These are phyloP conservation scores for Talaromyces sp. DNA, from an alignment of 2,329 filamentous ascomycete species.

Conservation along the genomic window DNA sequence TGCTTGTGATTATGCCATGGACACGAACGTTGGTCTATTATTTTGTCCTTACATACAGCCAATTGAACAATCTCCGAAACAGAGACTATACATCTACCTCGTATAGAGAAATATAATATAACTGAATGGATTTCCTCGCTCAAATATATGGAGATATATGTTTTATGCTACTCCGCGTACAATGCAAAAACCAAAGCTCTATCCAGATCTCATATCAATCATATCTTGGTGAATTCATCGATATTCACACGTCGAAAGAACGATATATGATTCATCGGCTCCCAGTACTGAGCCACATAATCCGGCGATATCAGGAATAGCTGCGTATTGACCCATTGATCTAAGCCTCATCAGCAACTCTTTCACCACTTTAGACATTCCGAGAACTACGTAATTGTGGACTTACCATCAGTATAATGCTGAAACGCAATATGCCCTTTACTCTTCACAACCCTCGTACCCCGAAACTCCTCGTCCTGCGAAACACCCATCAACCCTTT, in stretches of 20 bases:
- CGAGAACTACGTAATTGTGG: neutral
- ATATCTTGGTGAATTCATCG: slow-evolving; percentile 37
- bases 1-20: neutral
- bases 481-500: slow-evolving; percentile 63
- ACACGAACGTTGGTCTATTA: neutral
- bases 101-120: neutral
- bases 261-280: slow-evolving; percentile 50
- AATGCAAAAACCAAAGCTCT: neutral
- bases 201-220: slow-evolving; percentile 10
- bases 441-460: slow-evolving; percentile 70
- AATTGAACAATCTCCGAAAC: neutral
- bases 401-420: slow-evolving; percentile 70
- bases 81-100: neutral
- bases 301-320: slow-evolving; percentile 78
- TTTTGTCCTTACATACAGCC: neutral
- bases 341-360: slow-evolving; percentile 44
- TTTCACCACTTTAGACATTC: neutral
- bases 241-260: slow-evolving; percentile 47
- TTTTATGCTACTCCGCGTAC: neutral
- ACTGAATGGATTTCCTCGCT: neutral
- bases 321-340: slow-evolving; percentile 71
- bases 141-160: neutral
- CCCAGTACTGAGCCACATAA: slow-evolving; percentile 78
- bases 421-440: slow-evolving; percentile 73
- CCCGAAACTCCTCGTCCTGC: slow-evolving; percentile 67